Base-by-base conservation (phyloP, 2,329 filamentous ascomycete species). In the Mycocentrospora acerina region DNA sequence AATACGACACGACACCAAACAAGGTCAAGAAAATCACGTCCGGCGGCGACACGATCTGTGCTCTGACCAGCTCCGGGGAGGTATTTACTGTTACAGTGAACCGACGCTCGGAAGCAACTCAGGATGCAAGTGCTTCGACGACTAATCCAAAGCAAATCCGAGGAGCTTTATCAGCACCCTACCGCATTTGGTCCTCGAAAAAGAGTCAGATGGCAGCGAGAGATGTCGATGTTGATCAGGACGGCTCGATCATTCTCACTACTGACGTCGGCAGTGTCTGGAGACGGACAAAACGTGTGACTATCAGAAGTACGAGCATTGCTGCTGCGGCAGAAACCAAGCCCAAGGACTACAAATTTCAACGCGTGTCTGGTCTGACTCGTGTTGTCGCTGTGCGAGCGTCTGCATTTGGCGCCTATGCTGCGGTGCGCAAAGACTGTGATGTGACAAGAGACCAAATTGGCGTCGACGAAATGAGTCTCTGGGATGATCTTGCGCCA, bases 241-340 rank as follows among this genome's bases (percentile, higher is more conserved):
- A 97, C 64, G 93, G 90, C 2, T 95, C 90, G 0, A 88, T 98
- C 50, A 94, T 98, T 38, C 82, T 98, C 46, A 91, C 89, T 50
- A 98, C 93, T 0, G 80, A 90, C 43, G 91, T 90, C 28, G 93
- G 93, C 2, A 91, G 88, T 32, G 91, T 96, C 0, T 98, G 91
- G 91, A 84, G 84, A 52, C 85, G 91, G 42, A 83, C 93, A 35
- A 89, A 88, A 59, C 81, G 93, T 44, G 77, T 80, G 17, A 95
- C 91, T 49, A 83, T 86, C 33, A 94, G 95, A 57, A 82, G 85
- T 50, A 75, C 80, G 0, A 73, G 59, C 22, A 71, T 73, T 1
- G 67, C 71, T 10, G 72, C 71, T 3, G 66, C 67, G 2, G 67
- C 71, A 1, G 81, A 83, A 15, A 74, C 77, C 24, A 86, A 82